Base-by-base conservation (phyloP, 1,284 basidiomycete genomes). In the Leccinum huronense region DNA sequence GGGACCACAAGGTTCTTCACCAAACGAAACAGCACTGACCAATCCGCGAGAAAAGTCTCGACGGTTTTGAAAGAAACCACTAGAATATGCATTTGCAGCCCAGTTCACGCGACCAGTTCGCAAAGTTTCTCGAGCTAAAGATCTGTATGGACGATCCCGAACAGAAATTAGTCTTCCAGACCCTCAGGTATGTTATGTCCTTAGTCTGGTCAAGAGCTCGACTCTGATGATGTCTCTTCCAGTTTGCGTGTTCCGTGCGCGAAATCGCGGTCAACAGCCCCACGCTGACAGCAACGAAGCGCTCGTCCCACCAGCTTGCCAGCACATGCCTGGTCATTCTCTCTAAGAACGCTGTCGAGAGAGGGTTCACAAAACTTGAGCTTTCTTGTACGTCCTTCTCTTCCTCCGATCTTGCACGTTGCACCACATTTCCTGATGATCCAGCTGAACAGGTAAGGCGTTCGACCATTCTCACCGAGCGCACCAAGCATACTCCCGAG, bases 191-290 rank as follows among this genome's bases (percentile, higher is more conserved):
- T 45, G 70, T 19, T 3, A 14, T 23, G 11, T 19, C 5, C 23
- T 23, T 23, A 23, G 23, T 23, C 23, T 23, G 23, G 10, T 23
- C 3, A 58, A 36, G 30, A 11, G 33, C n/a, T 8, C 1, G 9
- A 54, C 13, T 30, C 59, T 69, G 27, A 68, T 53, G 9, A 57
- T 14, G 6, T 19, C 57, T 23, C n/a, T 5, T 58, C 45, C 60
- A 72, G 71, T 19, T 69, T 36, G 73, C 71, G 2, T 67, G 60
- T 56, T 70, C 66, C 5, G 63, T 72, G 71, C 70, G 72, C 10
- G 66, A 73, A 63, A 73, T 64, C 5, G 68, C 64, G 7, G 10
- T 73, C 54, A 71, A 65, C 1, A 66, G 69, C 10, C 10, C 42
- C 9, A 1, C 4, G 23, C 59, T 73, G 64, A 58, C 68, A 30